Conservation (phyloP, 768 basidiomycete genomes). For the Thelephora ganbajun region DNA sequence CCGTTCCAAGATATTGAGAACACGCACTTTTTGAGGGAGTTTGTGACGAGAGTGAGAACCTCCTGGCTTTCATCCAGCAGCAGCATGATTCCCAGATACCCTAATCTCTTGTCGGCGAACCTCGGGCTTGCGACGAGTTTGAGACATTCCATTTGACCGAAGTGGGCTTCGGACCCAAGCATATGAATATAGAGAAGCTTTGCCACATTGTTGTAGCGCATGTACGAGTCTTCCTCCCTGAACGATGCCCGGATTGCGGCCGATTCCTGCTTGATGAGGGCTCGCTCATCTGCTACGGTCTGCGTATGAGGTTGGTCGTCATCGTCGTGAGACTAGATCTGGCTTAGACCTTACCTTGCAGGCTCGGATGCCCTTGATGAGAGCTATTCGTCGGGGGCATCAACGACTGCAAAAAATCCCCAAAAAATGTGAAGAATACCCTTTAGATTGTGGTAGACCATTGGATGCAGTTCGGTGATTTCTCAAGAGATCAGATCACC, state of each 20-base stretch:
- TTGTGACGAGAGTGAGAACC: conserved; percentile 92
- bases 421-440: conserved; percentile 26
- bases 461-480: conserved; percentile 15
- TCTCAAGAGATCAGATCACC: neutral
- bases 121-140: conserved; percentile 90
- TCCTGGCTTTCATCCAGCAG: conserved; percentile 96
- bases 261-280: conserved; percentile 92
- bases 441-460: conserved; percentile 84
- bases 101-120: conserved; percentile 91
- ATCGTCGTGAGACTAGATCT: neutral
- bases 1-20: neutral
- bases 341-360: conserved; percentile 53
- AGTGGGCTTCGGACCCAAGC: conserved; percentile 97
- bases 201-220: conserved; percentile 93
- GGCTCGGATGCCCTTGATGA: conserved; percentile 95
- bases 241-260: conserved; percentile 95
- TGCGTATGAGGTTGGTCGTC: conserved; percentile 20
- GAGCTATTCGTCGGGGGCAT: conserved; percentile 32
- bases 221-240: conserved; percentile 90
- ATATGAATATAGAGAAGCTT: conserved; percentile 98
- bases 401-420: conserved; percentile 12
- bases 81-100: conserved; percentile 96
- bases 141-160: conserved; percentile 96
- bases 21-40: conserved; percentile 91
- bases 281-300: conserved; percentile 98